Conservation (phyloP, 768 basidiomycete genomes). For the Sporobolomyces roseus region DNA sequence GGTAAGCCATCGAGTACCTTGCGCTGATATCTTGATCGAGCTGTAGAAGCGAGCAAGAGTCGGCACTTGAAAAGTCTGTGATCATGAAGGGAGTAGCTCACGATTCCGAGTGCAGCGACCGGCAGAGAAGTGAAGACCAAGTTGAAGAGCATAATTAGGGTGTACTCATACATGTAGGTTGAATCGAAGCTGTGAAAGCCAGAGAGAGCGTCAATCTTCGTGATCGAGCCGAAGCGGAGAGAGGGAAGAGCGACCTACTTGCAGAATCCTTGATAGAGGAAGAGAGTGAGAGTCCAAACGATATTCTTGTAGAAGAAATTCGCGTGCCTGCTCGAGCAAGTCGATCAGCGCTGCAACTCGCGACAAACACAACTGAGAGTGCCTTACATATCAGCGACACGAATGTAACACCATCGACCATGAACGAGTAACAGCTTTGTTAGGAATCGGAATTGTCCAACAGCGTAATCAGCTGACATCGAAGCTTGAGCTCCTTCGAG, state of each 20-base stretch:
- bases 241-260: conserved; percentile 54
- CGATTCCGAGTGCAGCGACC: conserved; percentile 79
- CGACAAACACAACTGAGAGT: too few relatives aligned
- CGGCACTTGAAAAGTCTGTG: background rate
- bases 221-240: background rate
- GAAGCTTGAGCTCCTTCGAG: conserved; percentile 96
- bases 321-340: conserved; percentile 55
- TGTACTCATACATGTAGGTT: conserved; percentile 91
- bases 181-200: conserved; percentile 70
- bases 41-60: conserved; percentile 52
- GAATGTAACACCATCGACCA: conserved; percentile 94
- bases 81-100: conserved; percentile 48
- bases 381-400: conserved; percentile 80
- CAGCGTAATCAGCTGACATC: conserved; percentile 98
- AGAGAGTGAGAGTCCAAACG: conserved; percentile 87
- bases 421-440: conserved; percentile 88
- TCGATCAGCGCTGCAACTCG: too few relatives aligned
- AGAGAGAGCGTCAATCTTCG: background rate
- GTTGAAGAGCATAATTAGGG: conserved; percentile 87
- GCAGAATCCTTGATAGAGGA: conserved; percentile 90
- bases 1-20: conserved; percentile 81
- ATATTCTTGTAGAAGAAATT: conserved; percentile 97
- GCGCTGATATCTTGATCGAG: conserved; percentile 96
- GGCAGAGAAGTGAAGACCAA: conserved; percentile 90
- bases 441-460: conserved; percentile 89